These are phyloP conservation scores for Exophiala lecanii-corni DNA, from an alignment of 2,329 filamentous ascomycete species.

Conservation along the genomic window DNA sequence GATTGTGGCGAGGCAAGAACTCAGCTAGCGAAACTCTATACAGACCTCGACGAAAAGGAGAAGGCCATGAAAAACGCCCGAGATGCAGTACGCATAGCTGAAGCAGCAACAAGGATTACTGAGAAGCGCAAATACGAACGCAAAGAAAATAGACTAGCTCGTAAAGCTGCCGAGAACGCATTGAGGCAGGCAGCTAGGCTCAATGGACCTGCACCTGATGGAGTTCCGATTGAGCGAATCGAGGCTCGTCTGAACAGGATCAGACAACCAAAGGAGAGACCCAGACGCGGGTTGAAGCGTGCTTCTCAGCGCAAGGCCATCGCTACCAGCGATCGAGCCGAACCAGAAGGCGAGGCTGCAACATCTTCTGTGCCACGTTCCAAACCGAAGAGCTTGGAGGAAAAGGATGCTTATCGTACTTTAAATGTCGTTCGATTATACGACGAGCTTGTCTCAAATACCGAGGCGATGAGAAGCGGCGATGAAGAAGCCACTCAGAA, in stretches of 20 bases:
- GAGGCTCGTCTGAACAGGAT: slow-evolving; percentile 7
- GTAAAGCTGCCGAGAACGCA: slow-evolving; percentile 26
- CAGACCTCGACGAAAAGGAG: slow-evolving; percentile 66
- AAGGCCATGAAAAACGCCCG: slow-evolving; percentile 73
- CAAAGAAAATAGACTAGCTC: slow-evolving; percentile 21
- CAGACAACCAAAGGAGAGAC: slow-evolving; percentile 4
- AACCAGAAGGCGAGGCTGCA: background rate
- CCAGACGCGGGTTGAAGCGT: background rate
- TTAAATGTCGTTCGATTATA: slow-evolving; percentile 44
- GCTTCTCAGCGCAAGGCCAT: too few relatives aligned
- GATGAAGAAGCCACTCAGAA: slow-evolving; percentile 48
- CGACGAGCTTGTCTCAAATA: slow-evolving; percentile 43
- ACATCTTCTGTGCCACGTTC: slow-evolving; percentile 18
- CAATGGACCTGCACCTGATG: slow-evolving; percentile 6
- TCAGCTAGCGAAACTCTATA: slow-evolving; percentile 79
- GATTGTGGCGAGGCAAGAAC: slow-evolving; percentile 71
- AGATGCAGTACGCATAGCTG: slow-evolving; percentile 65
- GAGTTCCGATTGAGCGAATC: slow-evolving; percentile 10
- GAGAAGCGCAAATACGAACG: slow-evolving; percentile 27
- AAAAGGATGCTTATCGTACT: slow-evolving; percentile 35
- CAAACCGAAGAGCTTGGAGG: slow-evolving; percentile 28
- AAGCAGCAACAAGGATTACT: slow-evolving; percentile 25
- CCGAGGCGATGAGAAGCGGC: slow-evolving; percentile 46
- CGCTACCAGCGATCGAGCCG: background rate
- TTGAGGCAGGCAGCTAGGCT: slow-evolving; percentile 25